These are phyloP conservation scores for Colletotrichum simmondsii DNA, from an alignment of 2,329 filamentous ascomycete genomes.

Conservation along the genomic window DNA sequence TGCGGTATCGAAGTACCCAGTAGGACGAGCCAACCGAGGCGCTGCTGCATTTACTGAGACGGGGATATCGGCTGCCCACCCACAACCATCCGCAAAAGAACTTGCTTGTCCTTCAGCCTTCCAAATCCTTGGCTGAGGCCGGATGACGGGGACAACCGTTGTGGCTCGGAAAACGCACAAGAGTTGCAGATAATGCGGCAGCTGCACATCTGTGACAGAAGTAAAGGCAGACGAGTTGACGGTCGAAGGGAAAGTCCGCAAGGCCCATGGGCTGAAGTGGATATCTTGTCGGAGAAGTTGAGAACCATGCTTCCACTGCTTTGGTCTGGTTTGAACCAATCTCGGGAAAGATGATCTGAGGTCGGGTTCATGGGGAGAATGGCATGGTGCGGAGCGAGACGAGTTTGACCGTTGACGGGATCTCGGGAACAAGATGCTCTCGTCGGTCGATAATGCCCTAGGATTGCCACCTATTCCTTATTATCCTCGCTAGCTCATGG, in stretches of 20 bases:
- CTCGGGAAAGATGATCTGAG: background rate
- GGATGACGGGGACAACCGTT: background rate
- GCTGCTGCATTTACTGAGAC: constrained; percentile 12
- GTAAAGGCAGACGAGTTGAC: background rate
- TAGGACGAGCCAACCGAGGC: background rate
- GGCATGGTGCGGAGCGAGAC: background rate
- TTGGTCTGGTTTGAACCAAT: no score
- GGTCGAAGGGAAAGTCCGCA: background rate
- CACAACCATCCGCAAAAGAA: background rate
- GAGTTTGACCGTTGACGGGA: background rate
- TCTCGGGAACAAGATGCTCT: background rate
- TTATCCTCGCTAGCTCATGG: background rate
- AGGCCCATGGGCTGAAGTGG: background rate
- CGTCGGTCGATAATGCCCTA: no score
- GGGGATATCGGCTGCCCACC: background rate
- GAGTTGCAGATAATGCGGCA: background rate
- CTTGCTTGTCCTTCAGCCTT: background rate
- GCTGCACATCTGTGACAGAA: background rate
- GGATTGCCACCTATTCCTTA: no score
- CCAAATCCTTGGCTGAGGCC: background rate
- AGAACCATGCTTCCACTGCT: no score
- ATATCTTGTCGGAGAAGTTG: no score
- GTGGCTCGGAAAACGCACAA: background rate
- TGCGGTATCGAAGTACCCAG: background rate
- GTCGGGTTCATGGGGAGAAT: background rate